These are phyloP conservation scores for Leishmania martiniquensis DNA, from an alignment of 208 protist genomes.

Conservation along the genomic window DNA sequence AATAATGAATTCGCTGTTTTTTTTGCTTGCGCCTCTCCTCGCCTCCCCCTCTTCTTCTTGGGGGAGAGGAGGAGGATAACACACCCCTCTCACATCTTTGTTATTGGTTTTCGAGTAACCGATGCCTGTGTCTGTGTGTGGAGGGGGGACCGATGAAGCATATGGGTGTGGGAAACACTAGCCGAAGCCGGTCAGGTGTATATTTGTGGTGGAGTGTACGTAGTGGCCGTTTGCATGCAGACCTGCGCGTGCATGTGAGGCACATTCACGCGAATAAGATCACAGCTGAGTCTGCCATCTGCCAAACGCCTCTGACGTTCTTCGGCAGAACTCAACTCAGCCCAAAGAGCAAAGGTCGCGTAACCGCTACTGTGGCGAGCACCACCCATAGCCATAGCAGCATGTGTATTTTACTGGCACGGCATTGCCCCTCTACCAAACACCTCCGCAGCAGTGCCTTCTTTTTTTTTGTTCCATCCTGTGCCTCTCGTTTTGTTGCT, in stretches of 20 bases:
- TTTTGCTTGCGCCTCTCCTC: neutral
- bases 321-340: neutral
- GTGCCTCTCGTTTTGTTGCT: neutral
- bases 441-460: neutral
- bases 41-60: conserved; percentile 13
- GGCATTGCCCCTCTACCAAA: neutral
- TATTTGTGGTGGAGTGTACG: neutral
- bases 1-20: neutral
- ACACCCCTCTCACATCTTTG: neutral
- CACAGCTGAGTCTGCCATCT: neutral
- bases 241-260: neutral
- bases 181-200: neutral
- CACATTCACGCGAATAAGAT: neutral
- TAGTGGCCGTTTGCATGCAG: neutral
- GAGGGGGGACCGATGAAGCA: neutral
- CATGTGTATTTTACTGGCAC: neutral
- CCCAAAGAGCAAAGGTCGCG: neutral
- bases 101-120: neutral
- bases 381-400: neutral
- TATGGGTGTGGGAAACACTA: neutral
- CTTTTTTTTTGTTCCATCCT: neutral
- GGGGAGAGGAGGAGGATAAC: neutral
- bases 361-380: neutral
- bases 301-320: neutral
- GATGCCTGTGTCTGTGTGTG: neutral